Conservation (phyloP, 1,284 basidiomycete species). For the Leccinum pachyderme region DNA sequence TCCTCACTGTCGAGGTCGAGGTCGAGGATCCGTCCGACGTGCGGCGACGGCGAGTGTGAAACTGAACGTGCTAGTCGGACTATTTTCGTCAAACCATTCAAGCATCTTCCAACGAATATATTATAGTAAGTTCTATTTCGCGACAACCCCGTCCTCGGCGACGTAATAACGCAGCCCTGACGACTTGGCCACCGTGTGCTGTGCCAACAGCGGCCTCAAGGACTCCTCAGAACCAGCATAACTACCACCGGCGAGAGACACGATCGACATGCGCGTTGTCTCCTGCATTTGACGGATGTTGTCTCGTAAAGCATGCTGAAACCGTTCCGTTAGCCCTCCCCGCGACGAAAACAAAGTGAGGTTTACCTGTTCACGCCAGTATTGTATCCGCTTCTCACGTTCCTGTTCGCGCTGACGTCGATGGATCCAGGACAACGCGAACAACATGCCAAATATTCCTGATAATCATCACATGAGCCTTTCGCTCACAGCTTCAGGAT, state of each 20-base stretch:
- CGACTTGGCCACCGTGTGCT: constrained; percentile 45
- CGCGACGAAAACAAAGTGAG: background rate
- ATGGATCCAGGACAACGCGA: constrained; percentile 69
- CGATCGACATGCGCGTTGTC: constrained; percentile 61
- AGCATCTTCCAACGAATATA: too few relatives aligned
- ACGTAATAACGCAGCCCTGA: constrained; percentile 46
- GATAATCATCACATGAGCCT: background rate
- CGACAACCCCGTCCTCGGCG: background rate
- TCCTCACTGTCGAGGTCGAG: constrained; percentile 15
- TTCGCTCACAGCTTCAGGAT: background rate
- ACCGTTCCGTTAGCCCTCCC: background rate
- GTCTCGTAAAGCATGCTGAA: constrained; percentile 71
- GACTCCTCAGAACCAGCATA: constrained; percentile 52
- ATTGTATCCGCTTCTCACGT: constrained; percentile 78
- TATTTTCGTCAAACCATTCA: constrained; percentile 1
- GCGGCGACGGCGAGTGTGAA: constrained; percentile 4
- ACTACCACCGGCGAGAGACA: constrained; percentile 47
- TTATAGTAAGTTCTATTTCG: background rate
- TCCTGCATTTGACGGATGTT: constrained; percentile 76
- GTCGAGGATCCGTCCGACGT: constrained; percentile 4
- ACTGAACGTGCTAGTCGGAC: background rate
- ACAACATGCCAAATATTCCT: constrained; percentile 73
- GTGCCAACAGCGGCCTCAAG: constrained; percentile 51
- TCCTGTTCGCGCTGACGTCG: constrained; percentile 68
- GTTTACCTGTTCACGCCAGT: constrained; percentile 82